phyloP scores from a whole-genome alignment of 176 grass and related monocot species.

The Eragrostis curvula region DNA sequence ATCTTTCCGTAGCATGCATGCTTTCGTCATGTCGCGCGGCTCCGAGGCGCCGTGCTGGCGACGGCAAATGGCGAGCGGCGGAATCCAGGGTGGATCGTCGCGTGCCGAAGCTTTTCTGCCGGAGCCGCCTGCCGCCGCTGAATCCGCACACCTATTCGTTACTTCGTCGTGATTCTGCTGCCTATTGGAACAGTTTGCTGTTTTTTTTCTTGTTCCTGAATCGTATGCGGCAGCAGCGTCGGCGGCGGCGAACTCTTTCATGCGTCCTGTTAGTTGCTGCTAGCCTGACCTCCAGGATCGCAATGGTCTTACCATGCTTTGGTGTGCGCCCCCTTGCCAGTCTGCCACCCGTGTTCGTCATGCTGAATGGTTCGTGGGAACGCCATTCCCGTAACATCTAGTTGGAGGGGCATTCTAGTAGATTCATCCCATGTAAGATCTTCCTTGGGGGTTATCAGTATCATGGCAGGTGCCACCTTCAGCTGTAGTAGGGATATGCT shows the following conservation, averaged over 20 bases:
- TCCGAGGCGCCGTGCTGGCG: constrained; percentile 42
- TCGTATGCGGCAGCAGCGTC: not conserved
- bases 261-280: not conserved
- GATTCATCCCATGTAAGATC: constrained; percentile 32
- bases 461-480: not conserved
- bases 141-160: constrained; percentile 21
- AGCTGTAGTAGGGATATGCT: constrained; percentile 4
- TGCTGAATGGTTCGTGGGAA: constrained; percentile 8
- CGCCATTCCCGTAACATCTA: not conserved
- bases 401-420: constrained; percentile 13
- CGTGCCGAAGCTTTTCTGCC: constrained; percentile 4
- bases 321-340: constrained; percentile 9
- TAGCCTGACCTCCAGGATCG: constrained; percentile 34
- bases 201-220: constrained; percentile 48
- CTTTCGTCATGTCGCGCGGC: constrained; percentile 50
- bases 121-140: constrained; percentile 14
- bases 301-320: constrained; percentile 17
- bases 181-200: constrained; percentile 9
- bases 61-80: constrained; percentile 35
- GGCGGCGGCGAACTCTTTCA: constrained; percentile 18
- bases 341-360: constrained; percentile 23
- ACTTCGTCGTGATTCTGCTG: constrained; percentile 33
- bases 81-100: constrained; percentile 46
- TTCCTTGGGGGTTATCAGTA: constrained; percentile 7
- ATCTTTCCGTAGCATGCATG: constrained; percentile 60